Evolutionary conservation across 768 basidiomycete species (phyloP), one percentile per base, ranked within the genome.

Genomic region (Hebeloma cylindrosporum): DNA sequence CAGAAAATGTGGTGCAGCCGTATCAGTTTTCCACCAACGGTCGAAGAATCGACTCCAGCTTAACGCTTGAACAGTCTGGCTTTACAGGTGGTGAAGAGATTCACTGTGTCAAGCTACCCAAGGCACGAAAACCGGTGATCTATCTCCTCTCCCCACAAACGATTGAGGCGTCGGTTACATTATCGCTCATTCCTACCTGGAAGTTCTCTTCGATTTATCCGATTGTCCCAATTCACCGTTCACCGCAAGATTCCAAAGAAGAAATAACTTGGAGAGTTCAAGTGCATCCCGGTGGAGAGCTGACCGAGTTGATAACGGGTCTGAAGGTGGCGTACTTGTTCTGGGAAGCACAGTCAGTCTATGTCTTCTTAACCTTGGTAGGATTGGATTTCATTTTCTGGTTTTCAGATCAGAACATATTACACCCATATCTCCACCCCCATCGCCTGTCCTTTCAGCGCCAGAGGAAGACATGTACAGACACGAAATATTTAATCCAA

Each of bases 91-190:
- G n/a, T n/a, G n/a, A n/a, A n/a, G n/a, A n/a, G n/a, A n/a, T n/a
- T n/a, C n/a, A n/a, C n/a, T n/a, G n/a, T n/a, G n/a, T n/a, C n/a
- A n/a, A n/a, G n/a, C n/a, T n/a, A n/a, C n/a, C n/a, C n/a, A n/a
- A n/a, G n/a, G n/a, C n/a, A n/a, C n/a, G n/a, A n/a, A n/a, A n/a
- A 27, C 60, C 54, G 6, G 10, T 31, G 3, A 22, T 42, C 9
- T 25, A 32, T 42, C 17, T 42, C 6, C 21, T 17, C 10, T 21
- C 30, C 16, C 31, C 30, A 2, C 9, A 8, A 23, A 16, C 11
- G 11, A 14, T 33, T 14, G 20, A 29, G 33, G 40, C 14, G 4
- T 21, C 29, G 0, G 40, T 42, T 10, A 23, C 10, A 5, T 5
- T 42, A 8, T 42, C 40, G 11, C 30, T 42, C 13, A 14, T 31